Base-by-base conservation (phyloP, 176 grass and related monocot genomes). In the Triticum urartu region DNA sequence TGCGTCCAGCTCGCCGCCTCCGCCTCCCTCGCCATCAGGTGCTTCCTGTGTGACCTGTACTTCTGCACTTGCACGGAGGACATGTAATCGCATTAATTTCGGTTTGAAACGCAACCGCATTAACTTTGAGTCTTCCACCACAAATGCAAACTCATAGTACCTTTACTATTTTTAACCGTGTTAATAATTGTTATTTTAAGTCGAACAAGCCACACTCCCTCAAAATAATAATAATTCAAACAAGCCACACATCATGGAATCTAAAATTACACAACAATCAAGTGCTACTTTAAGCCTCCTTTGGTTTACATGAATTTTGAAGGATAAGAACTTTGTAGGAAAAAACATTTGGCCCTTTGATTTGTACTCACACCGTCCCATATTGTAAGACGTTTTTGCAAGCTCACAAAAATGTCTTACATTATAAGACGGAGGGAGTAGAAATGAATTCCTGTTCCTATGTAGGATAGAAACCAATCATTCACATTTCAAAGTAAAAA, bases 11-110 rank as follows among this genome's bases (percentile, higher is more conserved):
- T 91, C 12, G 85, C 89, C 12, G 94, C 97, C 87, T 97, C 97
- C 7, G 92, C 90, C 78, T 96, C 97, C 72, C 92, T 79, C 28
- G 97, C 88, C 76, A 96, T 79, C 59, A 96, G 72, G 65, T 99
- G 94, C 79, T 99, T 99, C 74, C 90, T 81, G 85, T 97, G 97
- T 11, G 97, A 99, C 28, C 97, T 76, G 54, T 99, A 99, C 52
- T 99, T 99, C 97, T 99, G 94, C 61, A 88, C 24, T 45, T 50
- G 34, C n/a, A 5, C 13, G 14, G 5, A 33, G 45, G 5, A 34
- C 25, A 33, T 8, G 38, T 4, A 56, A 13, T 7, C 34, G 24
- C 39, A 59, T 52, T 17, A 85, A 42, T 17, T 52, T 38, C 22
- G 1, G 17, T 5, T 52, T 52, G 14, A 75, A 75, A 50, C 5